Evolutionary conservation across 129 eudicot species (phyloP).

Genomic region (Centaurea solstitialis): DNA sequence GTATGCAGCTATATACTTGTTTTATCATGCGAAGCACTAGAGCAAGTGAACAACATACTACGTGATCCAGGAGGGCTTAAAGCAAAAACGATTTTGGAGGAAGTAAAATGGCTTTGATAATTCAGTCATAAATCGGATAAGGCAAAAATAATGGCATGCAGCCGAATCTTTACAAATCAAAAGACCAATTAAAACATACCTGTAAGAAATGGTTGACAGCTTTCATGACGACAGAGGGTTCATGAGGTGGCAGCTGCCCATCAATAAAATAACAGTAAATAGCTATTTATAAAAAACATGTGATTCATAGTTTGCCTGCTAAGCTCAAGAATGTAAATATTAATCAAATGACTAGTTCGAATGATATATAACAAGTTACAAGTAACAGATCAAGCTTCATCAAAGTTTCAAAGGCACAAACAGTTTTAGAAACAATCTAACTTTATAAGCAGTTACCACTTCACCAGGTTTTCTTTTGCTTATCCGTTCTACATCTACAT

Average conservation of each 20-base stretch:
- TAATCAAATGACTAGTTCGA: conserved; percentile 1
- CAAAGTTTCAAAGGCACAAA: background rate
- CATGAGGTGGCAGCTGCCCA: conserved; percentile 91
- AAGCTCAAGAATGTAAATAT: background rate
- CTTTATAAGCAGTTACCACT: conserved; percentile 51
- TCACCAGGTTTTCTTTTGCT: conserved; percentile 96
- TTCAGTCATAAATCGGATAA: background rate
- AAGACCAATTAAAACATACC: conserved; percentile 45
- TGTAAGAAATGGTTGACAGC: conserved; percentile 97
- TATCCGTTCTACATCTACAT: conserved; percentile 91
- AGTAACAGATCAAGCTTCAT: conserved; percentile 2
- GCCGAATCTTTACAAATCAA: background rate
- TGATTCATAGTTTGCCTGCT: background rate
- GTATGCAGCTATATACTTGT: background rate
- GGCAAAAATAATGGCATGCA: background rate
- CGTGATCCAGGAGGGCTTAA: background rate
- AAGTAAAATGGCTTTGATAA: background rate
- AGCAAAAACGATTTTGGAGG: background rate
- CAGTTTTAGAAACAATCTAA: background rate
- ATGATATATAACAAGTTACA: background rate
- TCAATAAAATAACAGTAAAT: conserved; percentile 14
- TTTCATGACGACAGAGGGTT: conserved; percentile 78
- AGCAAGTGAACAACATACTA: background rate
- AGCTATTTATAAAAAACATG: background rate
- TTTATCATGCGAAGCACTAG: conserved; percentile 3